A percentile compares a stretch with the other conserved stretches of the same genome.
Conservation (phyloP, 2,329 filamentous ascomycete genomes). For the Fusarium sp. region DNA sequence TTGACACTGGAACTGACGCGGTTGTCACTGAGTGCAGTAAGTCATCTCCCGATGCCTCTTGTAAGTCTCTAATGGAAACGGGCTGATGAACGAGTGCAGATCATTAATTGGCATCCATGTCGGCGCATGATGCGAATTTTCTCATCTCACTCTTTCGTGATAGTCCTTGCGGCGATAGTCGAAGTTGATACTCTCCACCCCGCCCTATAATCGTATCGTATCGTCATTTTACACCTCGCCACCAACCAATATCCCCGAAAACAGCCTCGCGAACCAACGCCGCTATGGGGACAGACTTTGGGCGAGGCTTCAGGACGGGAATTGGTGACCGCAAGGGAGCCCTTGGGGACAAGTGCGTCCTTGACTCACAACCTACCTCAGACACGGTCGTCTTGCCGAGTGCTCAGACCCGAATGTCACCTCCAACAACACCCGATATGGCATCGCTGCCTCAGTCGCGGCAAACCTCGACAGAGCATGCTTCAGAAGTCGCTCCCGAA, state of each 20-base stretch:
- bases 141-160: constrained; percentile 43
- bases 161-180: constrained; percentile 38
- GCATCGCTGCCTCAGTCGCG: constrained; percentile 46
- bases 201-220: constrained; percentile 24
- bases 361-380: constrained; percentile 45
- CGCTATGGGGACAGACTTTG: constrained; percentile 44
- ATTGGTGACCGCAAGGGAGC: constrained; percentile 40
- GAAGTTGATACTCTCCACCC: constrained; percentile 37
- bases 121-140: constrained; percentile 42
- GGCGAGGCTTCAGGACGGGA: constrained; percentile 36
- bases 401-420: constrained; percentile 47
- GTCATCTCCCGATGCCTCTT: constrained; percentile 11
- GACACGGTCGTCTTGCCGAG: constrained; percentile 36
- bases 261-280: constrained; percentile 28
- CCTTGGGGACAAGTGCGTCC: constrained; percentile 31
- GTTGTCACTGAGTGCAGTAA: constrained; percentile 19
- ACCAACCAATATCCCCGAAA: constrained; percentile 24
- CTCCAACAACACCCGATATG: constrained; percentile 42
- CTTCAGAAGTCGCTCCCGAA: constrained; percentile 54
- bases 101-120: constrained; percentile 2
- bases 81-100: constrained; percentile 28
- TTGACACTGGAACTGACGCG: constrained; percentile 15
- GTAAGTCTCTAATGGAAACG: constrained; percentile 12
- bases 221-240: constrained; percentile 28
- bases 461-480: constrained; percentile 49